Percentiles rank a stretch among this genome's conserved stretches.
Evolutionary conservation across 2,329 filamentous ascomycete species (phyloP).

Genomic region (Diplodia corticola): DNA sequence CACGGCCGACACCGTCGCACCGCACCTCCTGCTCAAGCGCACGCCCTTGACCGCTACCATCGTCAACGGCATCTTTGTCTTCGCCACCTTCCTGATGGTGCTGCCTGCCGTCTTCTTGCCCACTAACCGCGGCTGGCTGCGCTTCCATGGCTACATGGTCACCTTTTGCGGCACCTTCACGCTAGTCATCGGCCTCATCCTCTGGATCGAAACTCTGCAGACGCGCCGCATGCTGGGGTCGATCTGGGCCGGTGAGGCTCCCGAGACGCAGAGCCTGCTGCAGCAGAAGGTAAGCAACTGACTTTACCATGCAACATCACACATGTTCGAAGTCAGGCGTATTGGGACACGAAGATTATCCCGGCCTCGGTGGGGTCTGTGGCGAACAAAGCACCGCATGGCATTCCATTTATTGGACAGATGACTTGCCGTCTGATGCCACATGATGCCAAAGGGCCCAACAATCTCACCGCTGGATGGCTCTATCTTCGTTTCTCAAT

Average conservation of each 20-base stretch:
- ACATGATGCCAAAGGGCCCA: background rate
- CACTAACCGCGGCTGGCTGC: slow-evolving; percentile 67
- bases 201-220: slow-evolving; percentile 69
- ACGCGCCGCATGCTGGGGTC: slow-evolving; percentile 62
- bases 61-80: slow-evolving; percentile 70
- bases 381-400: background rate
- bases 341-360: background rate
- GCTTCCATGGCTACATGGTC: slow-evolving; percentile 66
- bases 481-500: slow-evolving; percentile 3
- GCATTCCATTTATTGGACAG: background rate
- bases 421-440: slow-evolving; percentile 7
- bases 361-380: background rate
- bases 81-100: slow-evolving; percentile 65
- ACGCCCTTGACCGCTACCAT: slow-evolving; percentile 64
- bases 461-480: slow-evolving; percentile 7
- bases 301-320: background rate
- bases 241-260: slow-evolving; percentile 61
- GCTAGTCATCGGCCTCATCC: slow-evolving; percentile 61
- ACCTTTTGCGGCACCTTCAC: slow-evolving; percentile 65
- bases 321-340: background rate
- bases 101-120: slow-evolving; percentile 71
- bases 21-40: slow-evolving; percentile 53
- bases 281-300: slow-evolving; percentile 62
- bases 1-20: slow-evolving; percentile 51
- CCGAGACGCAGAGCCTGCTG: slow-evolving; percentile 64